Conservation (phyloP, 1,284 basidiomycete species). For the Puccinia horiana region DNA sequence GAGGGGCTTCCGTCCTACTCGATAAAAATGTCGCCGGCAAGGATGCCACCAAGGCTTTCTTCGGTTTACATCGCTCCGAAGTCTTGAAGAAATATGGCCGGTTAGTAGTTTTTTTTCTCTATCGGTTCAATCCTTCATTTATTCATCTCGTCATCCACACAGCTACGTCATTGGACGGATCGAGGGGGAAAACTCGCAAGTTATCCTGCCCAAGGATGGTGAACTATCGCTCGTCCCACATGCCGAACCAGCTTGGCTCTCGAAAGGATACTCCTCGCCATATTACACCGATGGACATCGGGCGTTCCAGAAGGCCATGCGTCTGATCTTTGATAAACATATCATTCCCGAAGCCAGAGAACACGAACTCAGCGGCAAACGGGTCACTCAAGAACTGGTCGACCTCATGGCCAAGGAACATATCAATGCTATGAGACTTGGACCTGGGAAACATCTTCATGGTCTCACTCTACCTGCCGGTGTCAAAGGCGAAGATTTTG, state of each 20-base stretch:
- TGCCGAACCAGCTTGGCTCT: slow-evolving; percentile 80
- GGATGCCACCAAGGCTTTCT: slow-evolving; percentile 83
- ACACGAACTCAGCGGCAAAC: slow-evolving; percentile 57
- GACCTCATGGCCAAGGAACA: slow-evolving; percentile 61
- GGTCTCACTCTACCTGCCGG: slow-evolving; percentile 79
- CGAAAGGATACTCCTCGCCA: slow-evolving; percentile 74
- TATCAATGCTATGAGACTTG: slow-evolving; percentile 85
- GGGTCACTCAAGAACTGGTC: slow-evolving; percentile 57
- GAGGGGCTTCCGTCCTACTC: slow-evolving; percentile 72
- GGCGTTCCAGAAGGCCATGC: slow-evolving; percentile 52
- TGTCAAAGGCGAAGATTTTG: slow-evolving; percentile 79
- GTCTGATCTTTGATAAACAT: slow-evolving; percentile 55
- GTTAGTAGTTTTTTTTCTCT: slow-evolving; percentile 60
- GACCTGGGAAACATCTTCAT: slow-evolving; percentile 73
- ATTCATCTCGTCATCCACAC: slow-evolving; percentile 31
- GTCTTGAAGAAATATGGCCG: slow-evolving; percentile 72
- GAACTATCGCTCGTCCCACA: slow-evolving; percentile 72
- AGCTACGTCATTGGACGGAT: slow-evolving; percentile 60
- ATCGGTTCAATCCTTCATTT: not conserved
- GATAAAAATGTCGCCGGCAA: slow-evolving; percentile 76
- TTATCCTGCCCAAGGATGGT: slow-evolving; percentile 66
- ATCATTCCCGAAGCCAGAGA: slow-evolving; percentile 55
- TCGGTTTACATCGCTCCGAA: slow-evolving; percentile 76
- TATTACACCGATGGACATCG: slow-evolving; percentile 72
- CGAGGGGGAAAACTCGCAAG: slow-evolving; percentile 66